These are phyloP conservation scores for Globisporangium heterothallicum DNA, from an alignment of 352 stramenopile genomes.

Conservation along the genomic window DNA sequence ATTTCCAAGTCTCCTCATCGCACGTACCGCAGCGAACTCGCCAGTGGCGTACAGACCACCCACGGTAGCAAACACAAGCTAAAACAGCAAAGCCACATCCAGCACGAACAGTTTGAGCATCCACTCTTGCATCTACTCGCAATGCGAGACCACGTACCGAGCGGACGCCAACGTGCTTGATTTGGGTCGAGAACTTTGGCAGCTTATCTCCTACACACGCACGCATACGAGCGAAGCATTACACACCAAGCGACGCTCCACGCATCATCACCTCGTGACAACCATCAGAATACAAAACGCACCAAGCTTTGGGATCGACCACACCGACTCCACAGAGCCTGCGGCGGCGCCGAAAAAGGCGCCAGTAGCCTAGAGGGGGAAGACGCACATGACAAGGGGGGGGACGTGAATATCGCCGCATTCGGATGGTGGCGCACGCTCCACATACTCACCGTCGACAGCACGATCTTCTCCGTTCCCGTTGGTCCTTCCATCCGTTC, in stretches of 20 bases:
- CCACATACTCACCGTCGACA: slow-evolving; percentile 42
- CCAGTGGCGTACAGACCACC: slow-evolving; percentile 60
- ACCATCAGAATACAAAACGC: too few relatives aligned
- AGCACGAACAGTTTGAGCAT: not conserved
- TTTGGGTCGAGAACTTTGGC: slow-evolving; percentile 74
- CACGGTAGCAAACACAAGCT: slow-evolving; percentile 72
- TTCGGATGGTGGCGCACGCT: too few relatives aligned
- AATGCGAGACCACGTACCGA: slow-evolving; percentile 33
- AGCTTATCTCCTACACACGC: slow-evolving; percentile 75
- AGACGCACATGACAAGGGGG: not conserved
- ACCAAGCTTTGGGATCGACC: slow-evolving; percentile 86
- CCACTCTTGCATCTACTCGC: not conserved
- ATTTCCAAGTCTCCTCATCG: not conserved
- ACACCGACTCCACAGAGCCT: slow-evolving; percentile 81
- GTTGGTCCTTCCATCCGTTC: slow-evolving; percentile 49
- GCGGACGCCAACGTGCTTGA: slow-evolving; percentile 73
- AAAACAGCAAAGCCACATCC: not conserved
- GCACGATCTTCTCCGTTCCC: slow-evolving; percentile 77
- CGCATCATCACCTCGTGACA: too few relatives aligned
- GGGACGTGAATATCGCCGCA: not conserved
- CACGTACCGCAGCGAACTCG: slow-evolving; percentile 46
- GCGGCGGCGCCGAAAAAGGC: slow-evolving; percentile 72
- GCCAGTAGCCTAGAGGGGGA: slow-evolving; percentile 40
- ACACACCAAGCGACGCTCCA: too few relatives aligned
- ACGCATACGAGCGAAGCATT: too few relatives aligned